Base-by-base conservation (phyloP, 2,329 filamentous ascomycete species). In the Ophiostoma quercus region DNA sequence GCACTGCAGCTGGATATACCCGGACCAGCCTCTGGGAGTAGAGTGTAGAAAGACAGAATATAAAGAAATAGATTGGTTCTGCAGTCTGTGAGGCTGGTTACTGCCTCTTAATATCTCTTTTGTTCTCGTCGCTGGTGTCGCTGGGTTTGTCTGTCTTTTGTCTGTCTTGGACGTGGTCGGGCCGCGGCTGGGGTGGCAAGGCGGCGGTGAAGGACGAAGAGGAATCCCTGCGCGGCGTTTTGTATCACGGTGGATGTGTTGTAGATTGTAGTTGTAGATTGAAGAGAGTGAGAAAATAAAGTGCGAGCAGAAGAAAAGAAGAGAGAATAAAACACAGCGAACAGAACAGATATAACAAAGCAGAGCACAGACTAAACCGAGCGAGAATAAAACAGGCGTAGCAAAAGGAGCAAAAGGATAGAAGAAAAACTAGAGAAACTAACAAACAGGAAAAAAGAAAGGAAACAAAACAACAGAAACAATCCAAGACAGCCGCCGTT, bases 211-310 rank as follows among this genome's bases (percentile, higher is more conserved):
- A 65, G 32, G 62, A 22, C 29, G 62, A 65, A 37, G 29, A 32
- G 29, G 60, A 63, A 63, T 63, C 60, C 60, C 60, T 63, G 60
- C 60, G 60, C 60, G 32, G 60, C 60, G 57, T 25, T 62, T 25
- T 62, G 57, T 62, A 62, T 32, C 14, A 62, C 57, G 11, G 3
- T 12, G 9, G n/a, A 57, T 57, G n/a, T 25, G 51, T 25, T 9
- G 47, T 43, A 39, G 37, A 41, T 41, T 41, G n/a, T 22, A 57
- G n/a, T 12, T 3, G 51, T 57, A 57, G 51, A 25, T 25, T 11
- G 51, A 12, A 25, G 3, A 57, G n/a, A 25, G 4, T 57, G 6
- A 12, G 22, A 25, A 57, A 11, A 25, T 12, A 54, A 29, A 29
- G 34, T 34, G 51, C n/a, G 16, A 25, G 9, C 22, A 57, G 16